These are phyloP conservation scores for Lasiosphaeria miniovina DNA, from an alignment of 495 filamentous ascomycete species.

Conservation along the genomic window DNA sequence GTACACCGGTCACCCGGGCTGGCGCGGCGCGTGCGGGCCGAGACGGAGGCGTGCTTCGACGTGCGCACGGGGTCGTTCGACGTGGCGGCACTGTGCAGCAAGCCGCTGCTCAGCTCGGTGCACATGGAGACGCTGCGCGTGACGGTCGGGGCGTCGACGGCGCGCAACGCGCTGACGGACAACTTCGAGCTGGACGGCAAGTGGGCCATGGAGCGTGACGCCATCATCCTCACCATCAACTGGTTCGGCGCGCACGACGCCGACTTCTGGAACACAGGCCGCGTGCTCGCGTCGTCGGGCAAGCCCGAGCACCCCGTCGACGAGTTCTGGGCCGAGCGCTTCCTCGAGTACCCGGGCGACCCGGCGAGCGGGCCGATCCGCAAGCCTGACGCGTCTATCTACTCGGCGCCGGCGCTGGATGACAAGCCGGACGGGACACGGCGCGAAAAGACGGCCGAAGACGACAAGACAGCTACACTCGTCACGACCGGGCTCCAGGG, in stretches of 20 bases:
- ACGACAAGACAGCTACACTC: constrained; percentile 20
- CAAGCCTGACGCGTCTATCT: constrained; percentile 7
- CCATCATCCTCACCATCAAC: constrained; percentile 20
- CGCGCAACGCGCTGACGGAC: constrained; percentile 15
- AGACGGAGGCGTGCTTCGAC: constrained; percentile 12
- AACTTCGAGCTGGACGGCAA: constrained; percentile 21
- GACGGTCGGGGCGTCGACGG: constrained; percentile 15
- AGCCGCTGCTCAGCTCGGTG: constrained; percentile 24
- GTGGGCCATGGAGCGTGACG: constrained; percentile 20
- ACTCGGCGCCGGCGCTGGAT: not conserved
- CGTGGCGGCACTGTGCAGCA: constrained; percentile 14
- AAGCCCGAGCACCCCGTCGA: constrained; percentile 27
- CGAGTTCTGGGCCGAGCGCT: constrained; percentile 41
- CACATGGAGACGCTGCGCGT: constrained; percentile 26
- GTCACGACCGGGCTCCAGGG: constrained; percentile 19
- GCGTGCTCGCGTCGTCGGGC: constrained; percentile 4
- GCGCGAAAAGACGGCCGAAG: constrained; percentile 11
- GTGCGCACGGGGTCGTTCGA: constrained; percentile 3
- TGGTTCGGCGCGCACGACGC: constrained; percentile 25
- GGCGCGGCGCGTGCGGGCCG: constrained; percentile 14
- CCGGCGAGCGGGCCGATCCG: constrained; percentile 31
- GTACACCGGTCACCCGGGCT: constrained; percentile 10
- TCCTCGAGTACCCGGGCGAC: constrained; percentile 35
- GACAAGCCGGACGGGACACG: not conserved
- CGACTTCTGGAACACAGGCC: constrained; percentile 28